Conservation (phyloP, 305 asterid genomes). For the Solanum chacoense region DNA sequence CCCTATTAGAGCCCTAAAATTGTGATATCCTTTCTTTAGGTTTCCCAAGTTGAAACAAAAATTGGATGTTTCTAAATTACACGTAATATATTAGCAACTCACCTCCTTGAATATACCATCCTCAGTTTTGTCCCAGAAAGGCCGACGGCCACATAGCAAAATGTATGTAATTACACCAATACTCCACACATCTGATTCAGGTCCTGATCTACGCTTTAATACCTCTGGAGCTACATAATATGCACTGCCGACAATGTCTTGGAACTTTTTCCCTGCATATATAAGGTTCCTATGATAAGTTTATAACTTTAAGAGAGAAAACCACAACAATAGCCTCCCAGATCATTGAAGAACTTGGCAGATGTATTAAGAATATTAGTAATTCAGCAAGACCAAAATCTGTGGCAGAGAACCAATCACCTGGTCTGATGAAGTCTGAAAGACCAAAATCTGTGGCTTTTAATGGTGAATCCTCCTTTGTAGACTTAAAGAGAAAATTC, state of each 20-base stretch:
- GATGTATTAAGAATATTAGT: not conserved
- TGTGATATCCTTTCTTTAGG: not conserved
- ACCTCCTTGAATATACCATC: slow-evolving; percentile 90
- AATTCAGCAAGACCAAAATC: not conserved
- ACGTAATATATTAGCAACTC: not conserved
- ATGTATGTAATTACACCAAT: slow-evolving; percentile 80
- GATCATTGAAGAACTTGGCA: not conserved
- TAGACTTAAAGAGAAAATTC: slow-evolving; percentile 77
- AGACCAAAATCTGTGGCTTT: slow-evolving; percentile 90
- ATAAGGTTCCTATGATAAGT: slow-evolving; percentile 1
- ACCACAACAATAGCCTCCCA: not conserved
- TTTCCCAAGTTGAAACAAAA: not conserved
- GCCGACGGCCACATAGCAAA: slow-evolving; percentile 73
- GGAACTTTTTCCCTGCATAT: slow-evolving; percentile 52
- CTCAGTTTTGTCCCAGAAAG: slow-evolving; percentile 86
- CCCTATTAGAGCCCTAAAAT: not conserved
- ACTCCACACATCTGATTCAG: slow-evolving; percentile 87
- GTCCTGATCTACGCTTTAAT: slow-evolving; percentile 69
- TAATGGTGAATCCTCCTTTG: slow-evolving; percentile 60
- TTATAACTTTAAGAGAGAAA: not conserved
- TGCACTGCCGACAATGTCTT: slow-evolving; percentile 82
- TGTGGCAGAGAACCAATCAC: slow-evolving; percentile 18
- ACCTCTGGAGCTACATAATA: slow-evolving; percentile 88
- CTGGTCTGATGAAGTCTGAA: slow-evolving; percentile 79
- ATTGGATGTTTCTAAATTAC: not conserved